Evolutionary conservation across 2,329 filamentous ascomycete species (phyloP).

Genomic region (Fusarium torulosum): DNA sequence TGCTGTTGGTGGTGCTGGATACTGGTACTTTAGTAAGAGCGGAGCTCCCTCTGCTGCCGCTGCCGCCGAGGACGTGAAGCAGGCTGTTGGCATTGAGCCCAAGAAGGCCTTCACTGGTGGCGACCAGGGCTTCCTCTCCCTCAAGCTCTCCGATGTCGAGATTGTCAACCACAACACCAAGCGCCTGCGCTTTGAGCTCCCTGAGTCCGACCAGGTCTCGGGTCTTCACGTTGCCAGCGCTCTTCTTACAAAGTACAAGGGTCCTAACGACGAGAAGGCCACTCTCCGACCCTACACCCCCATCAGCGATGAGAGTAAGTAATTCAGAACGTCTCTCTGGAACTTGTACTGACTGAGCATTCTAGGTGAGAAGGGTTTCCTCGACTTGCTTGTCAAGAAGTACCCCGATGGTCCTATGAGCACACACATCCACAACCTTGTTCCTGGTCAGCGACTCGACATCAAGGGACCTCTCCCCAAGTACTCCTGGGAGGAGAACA

Average conservation of each 20-base stretch:
- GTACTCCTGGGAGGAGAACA: constrained; percentile 90
- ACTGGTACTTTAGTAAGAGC: constrained; percentile 67
- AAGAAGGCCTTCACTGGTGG: constrained; percentile 77
- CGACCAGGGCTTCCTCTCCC: constrained; percentile 87
- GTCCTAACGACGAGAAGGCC: constrained; percentile 83
- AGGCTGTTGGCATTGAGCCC: constrained; percentile 65
- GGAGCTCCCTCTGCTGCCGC: constrained; percentile 62
- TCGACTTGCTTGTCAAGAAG: constrained; percentile 92
- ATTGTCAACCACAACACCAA: constrained; percentile 95
- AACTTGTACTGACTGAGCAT: constrained; percentile 20
- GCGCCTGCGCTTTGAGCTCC: constrained; percentile 87
- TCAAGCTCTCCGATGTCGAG: constrained; percentile 84
- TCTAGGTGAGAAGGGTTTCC: constrained; percentile 78
- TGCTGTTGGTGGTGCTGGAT: constrained; percentile 68
- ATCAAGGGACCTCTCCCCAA: constrained; percentile 98
- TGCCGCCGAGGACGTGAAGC: constrained; percentile 62
- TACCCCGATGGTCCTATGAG: constrained; percentile 95
- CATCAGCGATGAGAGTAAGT: constrained; percentile 82
- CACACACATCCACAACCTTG: constrained; percentile 85
- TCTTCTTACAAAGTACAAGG: constrained; percentile 91
- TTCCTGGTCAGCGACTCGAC: constrained; percentile 83
- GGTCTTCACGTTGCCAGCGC: constrained; percentile 87
- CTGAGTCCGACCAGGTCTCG: constrained; percentile 84
- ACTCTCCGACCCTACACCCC: constrained; percentile 95
- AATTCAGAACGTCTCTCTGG: not conserved